A percentile compares a stretch with the other conserved stretches of the same genome.
These are phyloP conservation scores for Naganishia antarctica DNA, from an alignment of 768 basidiomycete genomes.

Conservation along the genomic window DNA sequence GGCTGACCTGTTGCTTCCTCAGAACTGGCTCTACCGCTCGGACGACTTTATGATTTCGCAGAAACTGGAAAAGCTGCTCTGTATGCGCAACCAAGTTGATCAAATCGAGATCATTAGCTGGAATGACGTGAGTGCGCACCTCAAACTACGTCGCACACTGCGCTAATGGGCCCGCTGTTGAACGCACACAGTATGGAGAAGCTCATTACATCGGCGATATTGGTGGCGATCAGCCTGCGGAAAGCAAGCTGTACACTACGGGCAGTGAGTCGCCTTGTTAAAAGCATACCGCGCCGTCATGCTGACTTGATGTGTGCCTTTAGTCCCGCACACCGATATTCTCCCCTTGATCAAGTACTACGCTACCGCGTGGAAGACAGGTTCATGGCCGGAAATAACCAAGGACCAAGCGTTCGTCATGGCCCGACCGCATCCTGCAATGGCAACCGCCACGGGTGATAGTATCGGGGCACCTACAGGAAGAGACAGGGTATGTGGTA, in stretches of 20 bases:
- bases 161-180: neutral
- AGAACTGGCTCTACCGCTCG: slow-evolving; percentile 50
- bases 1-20: slow-evolving; percentile 15
- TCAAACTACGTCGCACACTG: neutral
- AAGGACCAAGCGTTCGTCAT: slow-evolving; percentile 42
- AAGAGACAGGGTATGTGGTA: slow-evolving; percentile 14
- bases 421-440: slow-evolving; percentile 45
- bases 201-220: slow-evolving; percentile 43
- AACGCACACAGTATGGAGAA: slow-evolving; percentile 43
- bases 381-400: slow-evolving; percentile 39
- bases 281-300: no score
- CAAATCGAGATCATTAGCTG: slow-evolving; percentile 49
- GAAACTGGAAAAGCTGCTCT: slow-evolving; percentile 48
- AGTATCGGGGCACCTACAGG: slow-evolving; percentile 14
- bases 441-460: slow-evolving; percentile 33
- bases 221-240: slow-evolving; percentile 39
- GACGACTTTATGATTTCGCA: slow-evolving; percentile 49
- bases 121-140: slow-evolving; percentile 42
- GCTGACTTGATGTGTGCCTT: no score
- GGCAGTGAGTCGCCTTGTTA: slow-evolving; percentile 23
- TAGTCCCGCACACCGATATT: slow-evolving; percentile 20
- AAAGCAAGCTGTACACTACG: slow-evolving; percentile 43
- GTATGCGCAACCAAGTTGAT: slow-evolving; percentile 44
- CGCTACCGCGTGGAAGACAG: slow-evolving; percentile 47
- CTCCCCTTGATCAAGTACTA: slow-evolving; percentile 30